Conservation (phyloP, 2,329 filamentous ascomycete genomes). For the Xylogone sp. region DNA sequence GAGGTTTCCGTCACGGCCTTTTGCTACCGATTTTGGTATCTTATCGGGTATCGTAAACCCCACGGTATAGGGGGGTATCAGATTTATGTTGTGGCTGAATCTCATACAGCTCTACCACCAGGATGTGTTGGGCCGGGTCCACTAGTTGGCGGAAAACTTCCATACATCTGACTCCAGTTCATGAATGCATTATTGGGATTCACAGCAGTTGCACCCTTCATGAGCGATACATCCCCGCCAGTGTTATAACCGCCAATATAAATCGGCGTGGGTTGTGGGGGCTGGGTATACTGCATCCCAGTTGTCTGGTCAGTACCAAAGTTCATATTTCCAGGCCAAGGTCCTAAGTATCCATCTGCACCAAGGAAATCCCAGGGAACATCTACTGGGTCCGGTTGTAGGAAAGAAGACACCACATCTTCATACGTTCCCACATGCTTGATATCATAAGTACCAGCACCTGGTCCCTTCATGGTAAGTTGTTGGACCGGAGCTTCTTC, state of each 20-base stretch:
- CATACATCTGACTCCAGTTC: background rate
- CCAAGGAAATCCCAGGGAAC: constrained; percentile 23
- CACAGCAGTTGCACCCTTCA: background rate
- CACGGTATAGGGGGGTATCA: too few relatives aligned
- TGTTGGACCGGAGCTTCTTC: background rate
- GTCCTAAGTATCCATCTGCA: constrained; percentile 5
- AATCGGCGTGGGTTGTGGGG: background rate
- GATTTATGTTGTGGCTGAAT: too few relatives aligned
- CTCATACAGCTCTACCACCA: background rate
- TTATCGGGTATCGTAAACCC: too few relatives aligned
- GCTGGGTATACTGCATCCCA: background rate
- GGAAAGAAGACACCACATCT: constrained; percentile 19
- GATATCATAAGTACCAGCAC: constrained; percentile 10
- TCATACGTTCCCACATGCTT: constrained; percentile 3
- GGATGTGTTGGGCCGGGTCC: background rate
- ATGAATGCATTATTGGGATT: background rate
- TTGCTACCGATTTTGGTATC: too few relatives aligned
- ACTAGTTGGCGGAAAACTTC: background rate
- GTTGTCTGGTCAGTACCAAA: background rate
- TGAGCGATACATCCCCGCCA: background rate
- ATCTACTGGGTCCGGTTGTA: constrained; percentile 15
- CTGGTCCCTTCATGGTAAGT: background rate
- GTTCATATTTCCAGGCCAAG: background rate
- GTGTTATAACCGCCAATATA: background rate
- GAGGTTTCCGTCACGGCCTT: too few relatives aligned